A percentile compares a stretch with the other conserved stretches of the same genome.
Evolutionary conservation across 78 protist genomes (phyloP).

Genomic region (Dictyostelium capitatum): DNA sequence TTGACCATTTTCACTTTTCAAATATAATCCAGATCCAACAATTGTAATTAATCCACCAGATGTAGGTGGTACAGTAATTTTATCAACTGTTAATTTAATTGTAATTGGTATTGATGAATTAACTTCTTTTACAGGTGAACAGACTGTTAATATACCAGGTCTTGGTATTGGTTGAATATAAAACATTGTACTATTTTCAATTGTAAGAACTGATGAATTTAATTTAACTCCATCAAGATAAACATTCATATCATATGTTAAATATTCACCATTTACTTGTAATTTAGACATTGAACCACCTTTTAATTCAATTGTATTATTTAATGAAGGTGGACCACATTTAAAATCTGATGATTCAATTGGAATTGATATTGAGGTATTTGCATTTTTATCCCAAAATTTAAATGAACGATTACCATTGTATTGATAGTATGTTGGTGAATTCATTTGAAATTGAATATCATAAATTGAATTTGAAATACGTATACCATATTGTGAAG

Average conservation of each 20-base stretch:
- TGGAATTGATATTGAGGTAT: constrained; percentile 4
- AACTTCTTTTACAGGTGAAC: neutral
- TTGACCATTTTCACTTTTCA: neutral
- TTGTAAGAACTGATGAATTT: neutral
- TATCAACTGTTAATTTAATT: neutral
- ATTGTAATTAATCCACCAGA: constrained; percentile 5
- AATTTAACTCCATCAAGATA: neutral
- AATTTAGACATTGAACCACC: neutral
- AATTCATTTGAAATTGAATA: constrained; percentile 4
- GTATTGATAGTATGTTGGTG: constrained; percentile 10
- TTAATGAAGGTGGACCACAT: neutral
- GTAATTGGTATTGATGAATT: neutral
- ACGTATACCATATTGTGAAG: neutral
- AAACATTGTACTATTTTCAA: constrained; percentile 1
- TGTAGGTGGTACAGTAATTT: neutral
- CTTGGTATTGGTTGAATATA: constrained; percentile 12
- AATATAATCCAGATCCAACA: neutral
- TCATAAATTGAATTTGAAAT: neutral
- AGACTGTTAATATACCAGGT: constrained; percentile 1
- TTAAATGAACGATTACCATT: neutral
- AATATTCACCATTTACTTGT: neutral
- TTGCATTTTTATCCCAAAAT: constrained; percentile 29
- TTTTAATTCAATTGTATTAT: neutral
- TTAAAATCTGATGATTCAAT: neutral
- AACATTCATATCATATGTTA: neutral